Conservation (phyloP, 2,329 filamentous ascomycete genomes). For the Fusarium begoniae region DNA sequence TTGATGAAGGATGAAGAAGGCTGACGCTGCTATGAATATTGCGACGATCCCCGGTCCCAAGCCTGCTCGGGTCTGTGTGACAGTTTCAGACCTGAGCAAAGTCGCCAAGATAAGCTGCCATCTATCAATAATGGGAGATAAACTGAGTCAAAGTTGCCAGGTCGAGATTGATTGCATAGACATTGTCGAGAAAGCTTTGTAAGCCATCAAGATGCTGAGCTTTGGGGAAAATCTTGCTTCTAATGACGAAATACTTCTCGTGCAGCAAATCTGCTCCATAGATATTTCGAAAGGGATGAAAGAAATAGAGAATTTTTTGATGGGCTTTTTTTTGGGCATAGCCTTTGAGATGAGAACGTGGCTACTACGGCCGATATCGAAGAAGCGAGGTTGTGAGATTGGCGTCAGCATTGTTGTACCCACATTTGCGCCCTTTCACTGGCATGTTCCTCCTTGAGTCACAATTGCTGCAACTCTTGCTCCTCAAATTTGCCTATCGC, state of each 20-base stretch:
- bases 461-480: background rate
- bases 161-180: background rate
- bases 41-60: background rate
- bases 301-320: rapidly evolving
- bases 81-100: background rate
- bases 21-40: background rate
- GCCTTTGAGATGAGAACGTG: background rate
- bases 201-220: background rate
- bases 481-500: background rate
- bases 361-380: rapidly evolving
- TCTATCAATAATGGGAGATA: background rate
- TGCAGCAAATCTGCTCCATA: background rate
- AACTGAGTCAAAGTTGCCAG: background rate
- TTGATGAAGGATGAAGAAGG: background rate
- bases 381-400: background rate
- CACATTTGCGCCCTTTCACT: background rate
- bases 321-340: background rate
- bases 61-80: background rate
- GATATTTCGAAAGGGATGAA: rapidly evolving
- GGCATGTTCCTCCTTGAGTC: background rate
- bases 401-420: background rate
- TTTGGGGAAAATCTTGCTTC: too few relatives aligned
- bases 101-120: background rate
- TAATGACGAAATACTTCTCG: background rate
- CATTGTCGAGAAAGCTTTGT: background rate